A percentile compares a stretch with the other conserved stretches of the same genome.
phyloP scores from a whole-genome alignment of 352 stramenopile genomes.

The Globisporangium yorkense region DNA sequence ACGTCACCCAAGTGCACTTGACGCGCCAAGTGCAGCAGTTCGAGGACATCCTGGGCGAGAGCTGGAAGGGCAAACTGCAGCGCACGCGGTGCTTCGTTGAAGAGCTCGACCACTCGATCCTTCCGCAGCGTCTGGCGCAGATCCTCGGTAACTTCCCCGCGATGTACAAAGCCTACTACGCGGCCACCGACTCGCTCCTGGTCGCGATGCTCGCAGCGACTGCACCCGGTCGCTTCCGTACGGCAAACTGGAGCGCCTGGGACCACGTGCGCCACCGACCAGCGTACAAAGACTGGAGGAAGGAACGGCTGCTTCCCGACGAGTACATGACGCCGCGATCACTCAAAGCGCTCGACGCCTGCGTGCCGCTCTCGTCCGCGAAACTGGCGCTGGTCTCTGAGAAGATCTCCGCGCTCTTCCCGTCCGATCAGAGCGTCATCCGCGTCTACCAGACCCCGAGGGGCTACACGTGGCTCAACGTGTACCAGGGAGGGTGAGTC shows the following conservation, averaged over 20 bases:
- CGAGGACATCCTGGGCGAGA: constrained; percentile 40
- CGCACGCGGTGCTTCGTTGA: constrained; percentile 26
- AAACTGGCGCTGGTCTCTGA: constrained; percentile 39
- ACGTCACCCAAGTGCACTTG: constrained; percentile 36
- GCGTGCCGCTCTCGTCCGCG: constrained; percentile 42
- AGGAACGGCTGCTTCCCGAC: constrained; percentile 24
- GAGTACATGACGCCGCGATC: constrained; percentile 69
- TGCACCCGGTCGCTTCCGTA: constrained; percentile 40
- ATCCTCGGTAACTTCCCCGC: constrained; percentile 35
- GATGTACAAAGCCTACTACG: constrained; percentile 47
- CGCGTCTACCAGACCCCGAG: constrained; percentile 37
- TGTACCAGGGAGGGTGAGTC: constrained; percentile 50
- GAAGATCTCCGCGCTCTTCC: constrained; percentile 48
- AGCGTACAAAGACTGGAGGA: constrained; percentile 61
- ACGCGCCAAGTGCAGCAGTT: constrained; percentile 54
- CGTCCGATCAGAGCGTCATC: constrained; percentile 64
- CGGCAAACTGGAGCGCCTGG: constrained; percentile 36
- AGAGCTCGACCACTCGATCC: constrained; percentile 26
- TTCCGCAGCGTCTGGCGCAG: constrained; percentile 52
- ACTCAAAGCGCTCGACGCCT: constrained; percentile 28
- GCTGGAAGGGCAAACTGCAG: constrained; percentile 52
- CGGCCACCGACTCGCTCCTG: constrained; percentile 46
- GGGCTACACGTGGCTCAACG: constrained; percentile 46
- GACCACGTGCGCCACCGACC: constrained; percentile 65
- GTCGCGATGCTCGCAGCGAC: constrained; percentile 41